Conservation (phyloP, 2,329 filamentous ascomycete genomes). For the Pseudogymnoascus sp. region DNA sequence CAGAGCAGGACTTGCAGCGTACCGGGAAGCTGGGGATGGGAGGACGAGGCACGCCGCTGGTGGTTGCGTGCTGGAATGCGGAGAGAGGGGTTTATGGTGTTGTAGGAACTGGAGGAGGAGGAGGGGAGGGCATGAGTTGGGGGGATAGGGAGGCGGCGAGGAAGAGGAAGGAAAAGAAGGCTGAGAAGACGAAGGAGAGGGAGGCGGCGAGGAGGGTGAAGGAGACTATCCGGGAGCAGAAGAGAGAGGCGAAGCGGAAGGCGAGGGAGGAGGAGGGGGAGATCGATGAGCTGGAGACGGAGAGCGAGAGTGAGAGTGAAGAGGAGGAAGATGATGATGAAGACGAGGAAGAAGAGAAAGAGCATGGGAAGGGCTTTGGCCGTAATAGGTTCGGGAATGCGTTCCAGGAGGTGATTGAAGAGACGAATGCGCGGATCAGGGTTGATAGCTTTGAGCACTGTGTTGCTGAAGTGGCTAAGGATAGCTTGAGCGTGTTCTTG, state of each 20-base stretch:
- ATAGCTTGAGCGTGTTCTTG: constrained; percentile 82
- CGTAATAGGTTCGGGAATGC: constrained; percentile 88
- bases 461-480: constrained; percentile 95
- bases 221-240: constrained; percentile 51
- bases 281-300: constrained; percentile 44
- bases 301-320: constrained; percentile 41
- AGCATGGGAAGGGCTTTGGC: constrained; percentile 57
- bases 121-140: constrained; percentile 58
- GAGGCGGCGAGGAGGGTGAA: constrained; percentile 50
- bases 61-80: constrained; percentile 85
- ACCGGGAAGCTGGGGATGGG: constrained; percentile 61
- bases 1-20: constrained; percentile 74
- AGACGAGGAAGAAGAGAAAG: constrained; percentile 45
- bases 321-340: constrained; percentile 39
- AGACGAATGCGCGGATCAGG: constrained; percentile 80
- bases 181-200: constrained; percentile 52
- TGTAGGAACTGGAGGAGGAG: constrained; percentile 83
- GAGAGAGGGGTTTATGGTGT: constrained; percentile 81
- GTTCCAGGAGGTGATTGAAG: constrained; percentile 88
- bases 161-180: constrained; percentile 53
- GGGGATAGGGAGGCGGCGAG: constrained; percentile 58
- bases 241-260: constrained; percentile 46
- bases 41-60: constrained; percentile 70
- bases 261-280: constrained; percentile 37
- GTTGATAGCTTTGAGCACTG: constrained; percentile 98